Base-by-base conservation (phyloP, 306 rosid genomes). In the Trifolium repens region DNA sequence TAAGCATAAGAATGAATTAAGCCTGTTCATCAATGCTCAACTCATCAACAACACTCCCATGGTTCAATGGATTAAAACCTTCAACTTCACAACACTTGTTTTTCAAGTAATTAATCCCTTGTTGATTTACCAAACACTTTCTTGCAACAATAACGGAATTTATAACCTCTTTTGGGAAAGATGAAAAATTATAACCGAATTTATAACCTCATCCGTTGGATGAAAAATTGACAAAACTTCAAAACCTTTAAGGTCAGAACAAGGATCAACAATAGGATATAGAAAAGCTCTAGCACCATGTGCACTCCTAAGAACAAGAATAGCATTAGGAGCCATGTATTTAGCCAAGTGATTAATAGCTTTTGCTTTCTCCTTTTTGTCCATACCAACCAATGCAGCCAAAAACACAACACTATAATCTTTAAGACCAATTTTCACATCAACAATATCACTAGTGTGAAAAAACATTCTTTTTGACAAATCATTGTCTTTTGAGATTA, bases 351-450 rank as follows among this genome's bases (percentile, higher is more conserved):
- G 97, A 6, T 79, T 66, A 5, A 92, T 83, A 2, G 85, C 80
- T n/a, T 44, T 68, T 4, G 66, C 17, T 77, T 90, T 92, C 66
- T 85, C 96, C 34, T 79, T 78, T 9, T 71, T 42, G 66, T 88
- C 87, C 91, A 90, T 88, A 2, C 97, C 96, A 1, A 90, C 93
- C 0, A 90, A 81, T 17, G 97, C 93, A 2, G 96, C 97, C 72
- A 92, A 75, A 52, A 85, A 90, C 17, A 92, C 89, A 17, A 90
- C 88, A 10, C 87, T 90, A 5, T 84, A 92, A 3, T 87, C 85
- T 71, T 63, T 81, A 53, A 92, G 79, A 3, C 30, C 93, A 27
- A 2, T 81, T 1, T 83, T 70, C 12, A 90, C 97, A 14, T 84
- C 34, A 82, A 82, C 49, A 63, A 92, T 80, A 65, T 92, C 89